Evolutionary conservation across 2,329 filamentous ascomycete species (phyloP).

Genomic region (Metarhizium brunneum): DNA sequence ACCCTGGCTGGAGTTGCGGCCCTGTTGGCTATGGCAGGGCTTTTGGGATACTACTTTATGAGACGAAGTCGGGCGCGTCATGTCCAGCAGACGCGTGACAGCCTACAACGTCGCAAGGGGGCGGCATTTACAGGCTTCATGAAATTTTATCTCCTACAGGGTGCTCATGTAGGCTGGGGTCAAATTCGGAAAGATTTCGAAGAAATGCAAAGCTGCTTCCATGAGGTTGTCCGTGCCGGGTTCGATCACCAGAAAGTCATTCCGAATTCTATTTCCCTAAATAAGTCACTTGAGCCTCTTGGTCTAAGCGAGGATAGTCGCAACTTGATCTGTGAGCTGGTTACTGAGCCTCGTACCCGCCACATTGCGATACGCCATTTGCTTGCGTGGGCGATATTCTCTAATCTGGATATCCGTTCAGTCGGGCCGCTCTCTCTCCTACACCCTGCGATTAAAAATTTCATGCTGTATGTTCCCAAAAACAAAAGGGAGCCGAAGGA

Average conservation of each 20-base stretch:
- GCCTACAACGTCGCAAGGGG: no score
- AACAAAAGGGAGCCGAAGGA: not conserved
- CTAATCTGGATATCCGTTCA: not conserved
- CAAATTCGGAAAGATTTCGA: not conserved
- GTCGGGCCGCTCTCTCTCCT: not conserved
- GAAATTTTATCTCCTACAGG: not conserved
- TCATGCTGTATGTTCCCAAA: not conserved
- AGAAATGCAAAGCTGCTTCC: not conserved
- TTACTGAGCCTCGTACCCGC: not conserved
- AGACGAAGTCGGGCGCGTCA: not conserved
- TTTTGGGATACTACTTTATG: not conserved
- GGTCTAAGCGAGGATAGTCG: not conserved
- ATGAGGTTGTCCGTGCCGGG: not conserved
- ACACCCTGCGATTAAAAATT: not conserved
- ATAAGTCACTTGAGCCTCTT: not conserved
- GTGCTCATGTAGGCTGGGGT: not conserved
- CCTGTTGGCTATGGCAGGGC: not conserved
- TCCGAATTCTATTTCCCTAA: not conserved
- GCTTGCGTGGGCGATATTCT: not conserved
- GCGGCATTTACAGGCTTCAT: not conserved
- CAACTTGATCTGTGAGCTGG: not conserved
- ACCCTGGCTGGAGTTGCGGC: not conserved
- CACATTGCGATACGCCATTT: not conserved
- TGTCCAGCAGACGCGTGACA: no score
- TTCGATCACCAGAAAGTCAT: not conserved